Conservation (phyloP, 1,284 basidiomycete species). For the Ganoderma boninense region DNA sequence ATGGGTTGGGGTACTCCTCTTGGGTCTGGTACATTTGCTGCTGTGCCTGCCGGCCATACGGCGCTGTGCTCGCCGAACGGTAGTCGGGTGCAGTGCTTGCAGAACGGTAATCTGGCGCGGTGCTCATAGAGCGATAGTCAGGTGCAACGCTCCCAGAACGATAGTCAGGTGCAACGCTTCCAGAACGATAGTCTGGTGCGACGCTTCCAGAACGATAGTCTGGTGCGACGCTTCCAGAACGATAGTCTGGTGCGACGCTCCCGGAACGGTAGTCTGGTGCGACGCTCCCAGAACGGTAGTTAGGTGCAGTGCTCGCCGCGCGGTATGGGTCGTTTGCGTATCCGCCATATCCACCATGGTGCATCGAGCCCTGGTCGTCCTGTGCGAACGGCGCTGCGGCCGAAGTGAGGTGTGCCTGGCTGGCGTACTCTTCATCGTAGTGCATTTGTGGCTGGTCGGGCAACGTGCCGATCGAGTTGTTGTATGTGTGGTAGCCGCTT, state of each 20-base stretch:
- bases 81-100: constrained; percentile 27
- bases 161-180: too few relatives aligned
- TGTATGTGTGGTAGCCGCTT: constrained; percentile 58
- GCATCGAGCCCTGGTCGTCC: constrained; percentile 26
- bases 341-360: constrained; percentile 25
- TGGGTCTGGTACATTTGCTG: constrained; percentile 25
- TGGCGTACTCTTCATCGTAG: constrained; percentile 73
- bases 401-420: constrained; percentile 61
- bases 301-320: constrained; percentile 24
- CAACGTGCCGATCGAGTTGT: constrained; percentile 62
- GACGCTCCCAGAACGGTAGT: constrained; percentile 25
- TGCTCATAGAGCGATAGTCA: constrained; percentile 1
- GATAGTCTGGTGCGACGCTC: constrained; percentile 23
- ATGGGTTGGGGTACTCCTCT: constrained; percentile 27
- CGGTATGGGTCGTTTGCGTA: constrained; percentile 32
- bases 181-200: constrained; percentile 22
- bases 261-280: constrained; percentile 28
- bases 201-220: constrained; percentile 20
- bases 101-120: constrained; percentile 26
- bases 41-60: constrained; percentile 32
- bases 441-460: constrained; percentile 57
- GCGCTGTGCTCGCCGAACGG: constrained; percentile 28
- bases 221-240: constrained; percentile 17
- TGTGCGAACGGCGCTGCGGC: constrained; percentile 64
- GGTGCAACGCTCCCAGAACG: too few relatives aligned